Base-by-base conservation (phyloP, 768 basidiomycete genomes). In the Mycena pura region DNA sequence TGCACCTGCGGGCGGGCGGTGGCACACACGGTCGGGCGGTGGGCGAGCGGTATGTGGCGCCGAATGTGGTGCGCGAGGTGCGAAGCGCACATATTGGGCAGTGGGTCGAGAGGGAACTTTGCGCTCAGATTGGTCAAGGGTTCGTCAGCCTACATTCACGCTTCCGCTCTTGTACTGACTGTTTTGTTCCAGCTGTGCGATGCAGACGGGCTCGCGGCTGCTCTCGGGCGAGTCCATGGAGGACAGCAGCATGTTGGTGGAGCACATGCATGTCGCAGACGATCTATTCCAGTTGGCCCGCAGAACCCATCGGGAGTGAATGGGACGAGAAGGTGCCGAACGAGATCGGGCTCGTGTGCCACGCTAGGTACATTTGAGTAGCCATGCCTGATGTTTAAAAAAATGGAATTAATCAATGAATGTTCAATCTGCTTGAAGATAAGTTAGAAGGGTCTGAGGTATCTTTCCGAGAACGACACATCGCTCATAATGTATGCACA, bases 161-260 rank as follows among this genome's bases (percentile, higher is more conserved):
- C 43, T 6, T 11, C 43, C 34, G 48, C 32, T 50, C 32, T 32
- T 32, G 3, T 24, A 51, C 38, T 10, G 50, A 51, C 27, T 51
- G 50, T n/a, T 51, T 36, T n/a, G 49, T 50, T 14, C 5, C 51
- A 79, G 77, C 31, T 78, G 75, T 60, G 79, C 80, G 0, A 70
- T 83, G 74, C 76, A 80, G 11, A 69, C 77, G 3, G 81, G 81
- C 25, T 80, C 80, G 13, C 76, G 81, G 11, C 69, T 83, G 5
- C 75, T 83, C 25, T 81, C 80, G 9, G 81, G 80, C 17, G 80
- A 80, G 9, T 79, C 80, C 13, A 83, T 83, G 81, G 81, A 83
- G 67, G 75, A 78, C 55, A 71, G 72, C 65, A 79, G 77, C 63
- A 79, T 82, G 77, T 75, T 82, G 8, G 76, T 72, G 63, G 81